phyloP scores from a whole-genome alignment of 78 protist genomes.

The Capsaspora owczarzaki region DNA sequence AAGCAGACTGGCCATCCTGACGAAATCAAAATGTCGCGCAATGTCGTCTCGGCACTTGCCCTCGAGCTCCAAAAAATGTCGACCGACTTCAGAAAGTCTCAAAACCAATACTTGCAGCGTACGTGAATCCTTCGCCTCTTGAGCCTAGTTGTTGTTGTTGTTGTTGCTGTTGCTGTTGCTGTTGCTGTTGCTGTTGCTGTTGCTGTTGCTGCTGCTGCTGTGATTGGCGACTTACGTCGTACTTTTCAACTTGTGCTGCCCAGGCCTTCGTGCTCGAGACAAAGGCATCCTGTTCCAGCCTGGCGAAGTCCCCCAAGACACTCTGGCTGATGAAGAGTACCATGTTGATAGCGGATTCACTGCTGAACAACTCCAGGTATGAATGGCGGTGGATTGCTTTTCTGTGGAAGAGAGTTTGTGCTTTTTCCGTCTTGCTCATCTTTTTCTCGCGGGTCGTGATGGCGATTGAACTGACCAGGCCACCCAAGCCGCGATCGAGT shows the following conservation, averaged over 20 bases:
- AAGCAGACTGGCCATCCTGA: not conserved
- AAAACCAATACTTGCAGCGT: not conserved
- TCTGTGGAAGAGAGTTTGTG: too few species aligned
- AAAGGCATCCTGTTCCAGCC: too few species aligned
- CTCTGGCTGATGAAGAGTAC: too few species aligned
- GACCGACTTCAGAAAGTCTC: not conserved
- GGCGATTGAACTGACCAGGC: not conserved
- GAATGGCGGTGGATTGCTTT: not conserved
- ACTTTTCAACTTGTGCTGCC: too few species aligned
- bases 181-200: not conserved
- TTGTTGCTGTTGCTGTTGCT: not conserved
- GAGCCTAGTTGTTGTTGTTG: not conserved
- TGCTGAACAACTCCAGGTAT: not conserved
- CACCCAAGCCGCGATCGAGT: too few species aligned
- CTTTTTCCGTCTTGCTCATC: too few species aligned
- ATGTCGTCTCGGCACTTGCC: not conserved
- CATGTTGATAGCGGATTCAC: not conserved
- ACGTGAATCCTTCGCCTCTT: not conserved
- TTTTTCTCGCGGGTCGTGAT: not conserved
- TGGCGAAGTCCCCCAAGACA: too few species aligned
- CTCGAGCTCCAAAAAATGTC: not conserved
- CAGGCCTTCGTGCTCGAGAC: too few species aligned
- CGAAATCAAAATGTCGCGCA: not conserved
- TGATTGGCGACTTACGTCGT: too few species aligned
- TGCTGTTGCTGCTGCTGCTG: not conserved